These are phyloP conservation scores for Holtermanniella nyarrowii DNA, from an alignment of 768 basidiomycete species.

Conservation along the genomic window DNA sequence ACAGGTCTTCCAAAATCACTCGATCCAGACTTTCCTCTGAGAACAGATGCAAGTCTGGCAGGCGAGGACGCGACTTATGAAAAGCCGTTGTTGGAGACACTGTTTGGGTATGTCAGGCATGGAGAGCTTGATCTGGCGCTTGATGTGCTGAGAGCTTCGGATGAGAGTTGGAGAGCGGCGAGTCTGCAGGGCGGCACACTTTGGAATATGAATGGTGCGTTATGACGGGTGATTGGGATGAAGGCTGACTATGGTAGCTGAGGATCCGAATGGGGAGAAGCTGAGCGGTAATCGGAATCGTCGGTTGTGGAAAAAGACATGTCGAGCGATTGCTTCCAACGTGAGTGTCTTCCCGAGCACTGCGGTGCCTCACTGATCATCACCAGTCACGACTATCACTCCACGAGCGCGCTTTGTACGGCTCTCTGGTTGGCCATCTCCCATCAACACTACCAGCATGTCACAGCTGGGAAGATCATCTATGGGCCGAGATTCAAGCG, in stretches of 20 bases:
- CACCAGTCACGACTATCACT: conserved; percentile 51
- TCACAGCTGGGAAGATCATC: conserved; percentile 84
- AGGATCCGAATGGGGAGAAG: conserved; percentile 7
- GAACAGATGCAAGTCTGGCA: conserved; percentile 26
- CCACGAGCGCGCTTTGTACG: conserved; percentile 76
- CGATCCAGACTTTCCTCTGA: conserved; percentile 32
- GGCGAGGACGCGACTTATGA: conserved; percentile 59
- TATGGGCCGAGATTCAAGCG: conserved; percentile 77
- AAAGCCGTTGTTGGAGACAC: conserved; percentile 59
- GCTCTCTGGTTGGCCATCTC: conserved; percentile 64
- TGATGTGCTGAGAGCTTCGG: conserved; percentile 65
- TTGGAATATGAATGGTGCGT: conserved; percentile 42
- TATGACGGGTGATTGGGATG: conserved; percentile 19
- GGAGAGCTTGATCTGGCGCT: conserved; percentile 79
- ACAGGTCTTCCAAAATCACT: conserved; percentile 12
- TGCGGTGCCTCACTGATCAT: neutral
- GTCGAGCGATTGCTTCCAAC: conserved; percentile 65
- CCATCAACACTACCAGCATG: conserved; percentile 60
- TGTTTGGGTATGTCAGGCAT: conserved; percentile 72
- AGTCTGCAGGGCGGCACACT: conserved; percentile 71
- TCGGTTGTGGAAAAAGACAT: conserved; percentile 78
- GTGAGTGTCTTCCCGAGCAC: conserved; percentile 45
- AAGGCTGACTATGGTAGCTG: conserved; percentile 5
- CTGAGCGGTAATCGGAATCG: conserved; percentile 61
- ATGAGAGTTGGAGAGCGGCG: conserved; percentile 87